Conservation (phyloP, 768 basidiomycete genomes). For the Polyporus arcularius region DNA sequence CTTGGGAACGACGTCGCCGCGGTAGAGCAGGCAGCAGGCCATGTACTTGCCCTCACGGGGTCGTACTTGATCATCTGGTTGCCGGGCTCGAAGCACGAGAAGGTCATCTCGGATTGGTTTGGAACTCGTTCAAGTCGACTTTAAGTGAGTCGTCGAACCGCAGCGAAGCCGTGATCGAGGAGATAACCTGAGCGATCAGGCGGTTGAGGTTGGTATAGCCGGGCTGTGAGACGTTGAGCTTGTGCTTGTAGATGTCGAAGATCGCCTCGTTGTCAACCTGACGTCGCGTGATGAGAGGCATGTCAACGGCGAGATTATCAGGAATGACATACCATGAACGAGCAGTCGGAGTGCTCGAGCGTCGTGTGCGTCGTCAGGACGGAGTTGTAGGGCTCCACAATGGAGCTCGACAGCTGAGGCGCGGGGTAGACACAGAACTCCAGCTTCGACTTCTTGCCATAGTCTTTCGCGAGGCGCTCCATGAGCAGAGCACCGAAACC, state of each 20-base stretch:
- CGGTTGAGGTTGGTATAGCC: conserved; percentile 94
- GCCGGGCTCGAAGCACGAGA: conserved; percentile 94
- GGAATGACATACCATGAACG: conserved; percentile 81
- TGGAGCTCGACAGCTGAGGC: conserved; percentile 88
- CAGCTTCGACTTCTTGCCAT: conserved; percentile 98
- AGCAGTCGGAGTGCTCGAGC: conserved; percentile 98
- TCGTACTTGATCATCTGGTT: conserved; percentile 99
- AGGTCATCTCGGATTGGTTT: conserved; percentile 99
- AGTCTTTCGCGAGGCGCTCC: conserved; percentile 94
- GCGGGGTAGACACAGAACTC: conserved; percentile 98
- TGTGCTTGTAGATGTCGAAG: conserved; percentile 99
- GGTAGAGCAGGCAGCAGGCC: conserved; percentile 91
- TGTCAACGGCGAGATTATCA: background rate
- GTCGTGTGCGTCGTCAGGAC: conserved; percentile 98
- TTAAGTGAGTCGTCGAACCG: conserved; percentile 98
- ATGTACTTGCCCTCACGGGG: conserved; percentile 98
- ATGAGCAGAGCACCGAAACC: conserved; percentile 96
- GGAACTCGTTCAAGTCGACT: conserved; percentile 97
- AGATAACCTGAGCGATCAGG: conserved; percentile 97
- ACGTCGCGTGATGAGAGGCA: background rate
- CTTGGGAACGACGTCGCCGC: conserved; percentile 96
- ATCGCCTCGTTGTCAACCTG: conserved; percentile 99
- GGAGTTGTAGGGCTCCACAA: conserved; percentile 98
- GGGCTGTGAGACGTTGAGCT: conserved; percentile 80
- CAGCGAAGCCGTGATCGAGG: conserved; percentile 94